Percentiles rank a stretch among this genome's conserved stretches.
Evolutionary conservation across 1,139 yeast genomes (phyloP).

Genomic region (Blastobotrys ciferrii): DNA sequence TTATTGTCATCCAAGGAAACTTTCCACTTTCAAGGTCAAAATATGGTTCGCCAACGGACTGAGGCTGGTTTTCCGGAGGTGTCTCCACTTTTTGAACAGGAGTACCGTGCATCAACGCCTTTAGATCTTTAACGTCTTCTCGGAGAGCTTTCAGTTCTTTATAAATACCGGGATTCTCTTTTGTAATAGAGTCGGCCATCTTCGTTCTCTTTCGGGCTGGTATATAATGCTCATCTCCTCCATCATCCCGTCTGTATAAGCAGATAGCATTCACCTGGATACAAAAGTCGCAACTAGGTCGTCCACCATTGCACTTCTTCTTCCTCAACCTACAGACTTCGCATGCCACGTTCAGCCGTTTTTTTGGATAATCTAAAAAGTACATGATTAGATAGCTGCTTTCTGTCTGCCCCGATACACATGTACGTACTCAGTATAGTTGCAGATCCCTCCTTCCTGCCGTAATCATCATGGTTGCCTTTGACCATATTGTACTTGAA

Average conservation of each 20-base stretch:
- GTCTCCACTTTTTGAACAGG: background rate
- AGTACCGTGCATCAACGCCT: background rate
- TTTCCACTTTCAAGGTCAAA: background rate
- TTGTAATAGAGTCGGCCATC: too few relatives aligned
- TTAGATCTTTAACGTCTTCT: background rate
- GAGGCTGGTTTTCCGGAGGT: background rate
- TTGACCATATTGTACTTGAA: too few relatives aligned
- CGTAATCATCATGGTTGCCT: too few relatives aligned
- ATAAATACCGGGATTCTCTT: background rate
- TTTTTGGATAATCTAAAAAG: background rate
- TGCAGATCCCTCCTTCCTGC: background rate
- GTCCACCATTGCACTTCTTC: background rate
- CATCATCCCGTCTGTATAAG: background rate
- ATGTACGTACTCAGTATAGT: background rate
- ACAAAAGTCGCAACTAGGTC: slow-evolving; percentile 1
- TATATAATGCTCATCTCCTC: background rate
- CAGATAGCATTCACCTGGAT: background rate
- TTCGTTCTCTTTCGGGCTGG: background rate
- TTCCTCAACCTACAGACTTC: background rate
- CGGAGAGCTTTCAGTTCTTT: background rate
- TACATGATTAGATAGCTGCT: background rate
- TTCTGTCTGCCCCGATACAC: background rate
- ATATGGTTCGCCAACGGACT: background rate
- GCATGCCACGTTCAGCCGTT: background rate
- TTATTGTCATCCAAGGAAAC: background rate